Percentiles rank a stretch among this genome's conserved stretches.
Evolutionary conservation across 2,329 filamentous ascomycete species (phyloP).

Genomic region (Aspergillus ibericus): DNA sequence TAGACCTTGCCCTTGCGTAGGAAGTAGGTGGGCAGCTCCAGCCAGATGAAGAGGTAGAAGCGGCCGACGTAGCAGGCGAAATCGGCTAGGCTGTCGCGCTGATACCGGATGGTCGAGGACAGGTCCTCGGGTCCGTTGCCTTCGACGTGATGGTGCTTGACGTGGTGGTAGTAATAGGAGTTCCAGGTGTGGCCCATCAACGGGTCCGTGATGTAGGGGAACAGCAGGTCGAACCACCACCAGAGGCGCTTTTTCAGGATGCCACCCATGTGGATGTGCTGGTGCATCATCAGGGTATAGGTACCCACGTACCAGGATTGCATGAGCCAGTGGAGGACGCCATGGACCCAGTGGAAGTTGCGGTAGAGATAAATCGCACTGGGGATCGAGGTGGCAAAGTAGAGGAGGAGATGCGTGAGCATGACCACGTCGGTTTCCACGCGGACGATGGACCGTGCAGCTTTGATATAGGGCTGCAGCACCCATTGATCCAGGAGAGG

Average conservation of each 20-base stretch:
- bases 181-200: constrained; percentile 84
- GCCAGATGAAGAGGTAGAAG: constrained; percentile 72
- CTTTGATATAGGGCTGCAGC: constrained; percentile 60
- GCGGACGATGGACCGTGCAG: constrained; percentile 60
- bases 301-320: constrained; percentile 68
- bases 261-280: constrained; percentile 77
- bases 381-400: constrained; percentile 68
- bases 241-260: constrained; percentile 58
- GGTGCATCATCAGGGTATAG: constrained; percentile 80
- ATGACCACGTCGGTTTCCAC: constrained; percentile 73
- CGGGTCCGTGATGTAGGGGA: constrained; percentile 73
- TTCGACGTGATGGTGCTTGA: constrained; percentile 83
- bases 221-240: constrained; percentile 60
- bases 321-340: constrained; percentile 63
- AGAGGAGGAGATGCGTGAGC: constrained; percentile 72
- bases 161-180: constrained; percentile 80
- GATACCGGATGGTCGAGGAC: constrained; percentile 73
- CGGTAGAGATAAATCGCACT: constrained; percentile 66
- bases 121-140: constrained; percentile 76
- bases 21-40: constrained; percentile 75
- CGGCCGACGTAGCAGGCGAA: constrained; percentile 72
- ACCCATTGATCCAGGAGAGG: constrained; percentile 49
- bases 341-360: constrained; percentile 68
- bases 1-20: constrained; percentile 58
- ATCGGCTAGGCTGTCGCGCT: constrained; percentile 65